Evolutionary conservation across 441 rosid species (phyloP), one percentile per base, ranked within the genome.

Genomic region (Rhodomyrtus psidioides): DNA sequence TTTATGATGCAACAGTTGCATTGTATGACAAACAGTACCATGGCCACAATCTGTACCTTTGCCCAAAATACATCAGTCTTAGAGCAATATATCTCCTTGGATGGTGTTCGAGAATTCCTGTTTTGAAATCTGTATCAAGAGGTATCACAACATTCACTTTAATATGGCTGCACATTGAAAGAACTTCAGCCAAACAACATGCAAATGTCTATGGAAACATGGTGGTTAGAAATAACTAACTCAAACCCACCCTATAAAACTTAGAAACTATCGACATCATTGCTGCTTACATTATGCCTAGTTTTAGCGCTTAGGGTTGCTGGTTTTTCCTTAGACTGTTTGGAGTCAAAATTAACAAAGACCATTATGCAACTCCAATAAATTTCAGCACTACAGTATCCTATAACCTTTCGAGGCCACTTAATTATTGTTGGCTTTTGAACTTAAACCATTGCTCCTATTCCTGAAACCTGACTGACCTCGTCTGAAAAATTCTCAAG

Each of bases 51-150:
- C 81, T 86, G 49, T 91, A 96, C 98, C 99, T 95, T 89, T 92
- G 92, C 88, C 98, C 98, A 89, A 96, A 95, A 90, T 95, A 96
- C 95, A 94, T 92, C 85, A 96, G 91, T 89, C 94, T 94, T 12
- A 96, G 84, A 74, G 98, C 99, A 87, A 94, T 90, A 84, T 91
- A 90, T 95, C 98, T 93, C 92, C 75, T 94, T 30, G 86, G 81
- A 91, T 79, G 90, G 84, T 90, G 90, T 74, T 82, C 85, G 83
- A 90, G 83, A 4, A 54, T 74, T 76, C 88, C 85, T 49, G 81
- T 79, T 53, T 85, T 86, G 89, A 79, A 83, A 83, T 51, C 91
- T 88, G 89, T 46, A 55, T 51, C 70, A 30, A 87, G 58, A 75
- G 83, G 39, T 23, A 59, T 82, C 24, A 26, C 57, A 55, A 55